Percentiles rank a stretch among this genome's conserved stretches.
Evolutionary conservation across 1,284 basidiomycete genomes (phyloP).

Genomic region (Wolfiporia cocos): DNA sequence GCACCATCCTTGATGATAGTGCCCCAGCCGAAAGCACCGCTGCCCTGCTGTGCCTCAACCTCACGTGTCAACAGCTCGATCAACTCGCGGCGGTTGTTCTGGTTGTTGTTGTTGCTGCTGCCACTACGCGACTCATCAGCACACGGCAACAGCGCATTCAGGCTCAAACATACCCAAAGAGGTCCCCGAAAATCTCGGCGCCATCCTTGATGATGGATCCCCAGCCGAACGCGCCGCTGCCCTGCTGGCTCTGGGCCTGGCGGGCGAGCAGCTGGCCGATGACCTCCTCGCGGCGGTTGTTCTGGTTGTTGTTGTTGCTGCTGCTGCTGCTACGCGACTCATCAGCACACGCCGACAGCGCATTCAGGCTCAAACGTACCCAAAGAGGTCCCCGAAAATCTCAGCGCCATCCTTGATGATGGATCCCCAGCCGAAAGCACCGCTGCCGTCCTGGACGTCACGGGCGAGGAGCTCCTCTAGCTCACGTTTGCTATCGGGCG

Average conservation of each 20-base stretch:
- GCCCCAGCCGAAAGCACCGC: neutral
- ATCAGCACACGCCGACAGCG: neutral
- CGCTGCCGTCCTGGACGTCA: neutral
- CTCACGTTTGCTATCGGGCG: neutral
- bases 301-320: neutral
- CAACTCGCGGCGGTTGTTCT: neutral
- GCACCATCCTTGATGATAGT: neutral
- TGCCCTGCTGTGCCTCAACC: neutral
- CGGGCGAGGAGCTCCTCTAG: neutral
- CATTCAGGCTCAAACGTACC: neutral
- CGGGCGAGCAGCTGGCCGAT: neutral
- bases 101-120: neutral
- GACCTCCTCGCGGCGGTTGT: neutral
- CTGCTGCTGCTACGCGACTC: neutral
- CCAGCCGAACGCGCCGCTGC: neutral
- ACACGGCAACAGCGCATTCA: neutral
- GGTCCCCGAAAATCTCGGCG: neutral
- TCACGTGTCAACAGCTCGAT: neutral
- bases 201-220: neutral
- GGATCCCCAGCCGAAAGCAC: neutral
- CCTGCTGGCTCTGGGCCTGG: neutral
- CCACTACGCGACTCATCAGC: neutral
- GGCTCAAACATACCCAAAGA: neutral
- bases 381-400: neutral
- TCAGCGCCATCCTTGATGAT: neutral